Base-by-base conservation (phyloP, 176 grass and related monocot genomes). In the Ananas comosus region DNA sequence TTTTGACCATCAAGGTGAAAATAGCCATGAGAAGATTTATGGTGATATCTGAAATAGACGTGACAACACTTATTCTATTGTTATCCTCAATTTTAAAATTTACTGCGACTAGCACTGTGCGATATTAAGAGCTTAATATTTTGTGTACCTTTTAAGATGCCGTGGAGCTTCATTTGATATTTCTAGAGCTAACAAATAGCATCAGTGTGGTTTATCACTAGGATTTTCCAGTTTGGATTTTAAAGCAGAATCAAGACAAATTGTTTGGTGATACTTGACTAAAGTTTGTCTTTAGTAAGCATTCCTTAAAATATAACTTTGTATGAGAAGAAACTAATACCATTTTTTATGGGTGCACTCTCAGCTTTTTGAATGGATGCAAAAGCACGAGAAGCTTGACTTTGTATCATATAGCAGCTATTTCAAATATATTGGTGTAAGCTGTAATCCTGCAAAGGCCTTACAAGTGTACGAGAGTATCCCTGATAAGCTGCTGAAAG, bases 281-380 rank as follows among this genome's bases (percentile, higher is more conserved):
- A 42, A 8, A 6, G 33, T 42, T 42, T 42, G 33, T 42, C 33
- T 42, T 42, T 42, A 42, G 33, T 42, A 42, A 63, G 10, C 13
- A 1, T 13, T 10, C 18, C 21, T 33, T 27, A 2, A 53, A 9
- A 57, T 72, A 23, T 10, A 2, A 21, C 3, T 13, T 65, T 51
- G 28, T 9, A 1, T 64, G 13, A 13, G 79, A 29, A 49, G 25
- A 70, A 66, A 3, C 69, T 12, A 18, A 7, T 48, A 50, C 51
- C 14, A 70, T 23, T 48, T 21, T 2, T 11, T 66, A 61, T 59
- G 4, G 73, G 29, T 49, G 63, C 63, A 68, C n/a, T 86, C 91
- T 79, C 88, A 92, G 93, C 70, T 92, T 50, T 97, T 97, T 21
- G 54, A 52, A 49, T 90, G 89, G 93, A 97, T 97, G 93, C 81